phyloP scores from a whole-genome alignment of 257 asterid genomes.

The Osmanthus fragrans region DNA sequence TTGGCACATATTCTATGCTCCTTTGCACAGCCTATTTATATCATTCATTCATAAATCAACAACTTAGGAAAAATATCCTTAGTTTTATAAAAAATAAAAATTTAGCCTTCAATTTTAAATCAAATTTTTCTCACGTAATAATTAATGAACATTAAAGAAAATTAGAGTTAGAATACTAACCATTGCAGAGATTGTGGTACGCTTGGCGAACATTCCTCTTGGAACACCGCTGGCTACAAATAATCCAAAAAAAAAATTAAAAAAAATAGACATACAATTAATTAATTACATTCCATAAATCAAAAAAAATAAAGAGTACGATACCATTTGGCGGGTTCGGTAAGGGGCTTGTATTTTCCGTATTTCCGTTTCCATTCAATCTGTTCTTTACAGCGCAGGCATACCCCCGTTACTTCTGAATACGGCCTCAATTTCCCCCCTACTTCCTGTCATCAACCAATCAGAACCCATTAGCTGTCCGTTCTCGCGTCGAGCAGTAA shows the following conservation, averaged over 20 bases:
- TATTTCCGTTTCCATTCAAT: conserved; percentile 93
- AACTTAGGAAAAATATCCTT: neutral
- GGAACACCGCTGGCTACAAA: conserved; percentile 76
- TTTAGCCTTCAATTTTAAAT: neutral
- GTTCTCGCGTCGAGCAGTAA: neutral
- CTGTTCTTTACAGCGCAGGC: conserved; percentile 80
- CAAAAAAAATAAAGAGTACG: neutral
- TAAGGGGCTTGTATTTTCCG: conserved; percentile 81
- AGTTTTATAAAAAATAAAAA: neutral
- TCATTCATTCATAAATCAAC: conserved; percentile 8
- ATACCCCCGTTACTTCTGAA: conserved; percentile 88
- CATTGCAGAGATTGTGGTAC: conserved; percentile 79
- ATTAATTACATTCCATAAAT: neutral
- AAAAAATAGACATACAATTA: neutral
- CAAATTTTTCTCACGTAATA: neutral
- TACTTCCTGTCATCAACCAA: conserved; percentile 54
- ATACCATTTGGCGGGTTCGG: conserved; percentile 91
- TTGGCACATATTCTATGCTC: conserved; percentile 84
- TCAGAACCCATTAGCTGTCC: neutral
- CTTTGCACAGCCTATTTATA: conserved; percentile 80
- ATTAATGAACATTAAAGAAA: neutral
- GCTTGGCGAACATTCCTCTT: conserved; percentile 98
- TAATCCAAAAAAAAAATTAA: neutral
- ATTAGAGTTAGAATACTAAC: conserved; percentile 35
- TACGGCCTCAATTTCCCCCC: conserved; percentile 78